phyloP scores from a whole-genome alignment of 2,329 filamentous ascomycete genomes.

The Calonectria pseudoreteaudii region DNA sequence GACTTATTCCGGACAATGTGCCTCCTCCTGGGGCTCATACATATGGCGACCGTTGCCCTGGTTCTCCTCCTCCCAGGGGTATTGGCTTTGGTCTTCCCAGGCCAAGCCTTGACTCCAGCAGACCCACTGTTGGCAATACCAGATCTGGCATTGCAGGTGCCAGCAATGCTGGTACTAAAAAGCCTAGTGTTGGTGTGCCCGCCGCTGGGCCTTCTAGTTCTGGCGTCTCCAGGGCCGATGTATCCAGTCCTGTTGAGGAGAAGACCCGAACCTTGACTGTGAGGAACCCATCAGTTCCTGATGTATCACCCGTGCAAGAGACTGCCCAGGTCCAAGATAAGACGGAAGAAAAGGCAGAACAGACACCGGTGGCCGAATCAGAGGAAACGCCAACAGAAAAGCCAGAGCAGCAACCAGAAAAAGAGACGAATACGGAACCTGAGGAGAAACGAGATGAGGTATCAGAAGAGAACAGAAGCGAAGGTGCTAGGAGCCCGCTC shows the following conservation, averaged over 20 bases:
- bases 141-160: background rate
- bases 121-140: background rate
- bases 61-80: background rate
- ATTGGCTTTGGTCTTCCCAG: background rate
- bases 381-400: background rate
- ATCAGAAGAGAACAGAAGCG: background rate
- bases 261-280: background rate
- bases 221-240: no score
- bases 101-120: background rate
- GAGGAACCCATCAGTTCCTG: background rate
- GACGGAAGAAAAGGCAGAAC: background rate
- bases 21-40: background rate
- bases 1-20: background rate
- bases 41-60: background rate
- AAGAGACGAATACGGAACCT: background rate
- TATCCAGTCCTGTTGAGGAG: background rate
- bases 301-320: background rate
- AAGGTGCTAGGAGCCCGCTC: no score
- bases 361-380: background rate
- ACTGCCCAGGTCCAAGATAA: background rate
- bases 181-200: background rate
- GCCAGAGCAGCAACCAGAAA: background rate
- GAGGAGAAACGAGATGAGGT: background rate
- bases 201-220: background rate
- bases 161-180: background rate